Evolutionary conservation across 2,329 filamentous ascomycete species (phyloP), one percentile per base, ranked within the genome.

Genomic region (Scedosporium boydii): DNA sequence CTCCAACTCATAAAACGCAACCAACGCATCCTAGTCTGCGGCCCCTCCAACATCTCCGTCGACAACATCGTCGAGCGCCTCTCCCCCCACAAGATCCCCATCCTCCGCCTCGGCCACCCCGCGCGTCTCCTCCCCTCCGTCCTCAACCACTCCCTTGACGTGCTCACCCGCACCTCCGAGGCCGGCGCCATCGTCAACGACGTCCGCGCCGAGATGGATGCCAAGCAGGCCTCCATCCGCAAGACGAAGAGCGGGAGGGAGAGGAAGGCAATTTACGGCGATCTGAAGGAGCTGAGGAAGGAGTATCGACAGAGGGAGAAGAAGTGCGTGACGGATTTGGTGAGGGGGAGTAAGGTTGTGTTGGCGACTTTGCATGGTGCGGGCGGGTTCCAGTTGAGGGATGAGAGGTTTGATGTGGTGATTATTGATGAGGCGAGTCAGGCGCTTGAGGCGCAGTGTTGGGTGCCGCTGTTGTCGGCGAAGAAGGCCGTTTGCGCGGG

Each of bases 11-110:
- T 96, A 62, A 87, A 87, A 70, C 84, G 85, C 26, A 83, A 86
- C 41, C 82, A 87, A 61, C 85, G 92, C 1, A 80, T 98, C 10
- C 81, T 98, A 1, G 93, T 98, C n/a, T 98, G 95, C 69, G 95
- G 93, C 0, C 95, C 95, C 0, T 96, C 91, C 34, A 99, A 99
- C 72, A 93, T 99, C 68, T 95, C 91, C 0, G 95, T 99, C 1
- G 95, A 99, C 81, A 99, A 99, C 71, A 96, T 99, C 63, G 93
- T 97, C 7, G 95, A 99, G 75, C 87, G 95, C 6, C 82, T 98
- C 1, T 86, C 92, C 1, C 86, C 90, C 0, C 89, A 93, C 73
- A 92, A 91, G 69, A 81, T 97, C 1, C 88, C 91, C 0, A 91
- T 98, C 69, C 83, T 98, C 42, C 88, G 95, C 1, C 84, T 99